A percentile compares a stretch with the other conserved stretches of the same genome.
Conservation (phyloP, 2,329 filamentous ascomycete genomes). For the Dactylellina leptospora region DNA sequence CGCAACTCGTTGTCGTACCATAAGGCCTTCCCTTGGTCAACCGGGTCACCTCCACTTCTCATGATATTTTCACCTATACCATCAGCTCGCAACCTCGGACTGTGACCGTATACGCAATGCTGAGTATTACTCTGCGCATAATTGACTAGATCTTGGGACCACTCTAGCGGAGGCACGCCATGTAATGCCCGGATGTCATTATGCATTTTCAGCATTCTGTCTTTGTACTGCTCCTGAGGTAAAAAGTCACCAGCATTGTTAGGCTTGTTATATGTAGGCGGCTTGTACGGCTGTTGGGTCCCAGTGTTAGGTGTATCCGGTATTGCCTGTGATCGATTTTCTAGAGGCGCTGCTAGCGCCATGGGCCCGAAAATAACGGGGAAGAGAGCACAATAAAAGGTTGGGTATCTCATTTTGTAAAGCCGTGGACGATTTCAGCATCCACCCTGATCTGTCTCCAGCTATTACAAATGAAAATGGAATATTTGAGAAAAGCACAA, state of each 20-base stretch:
- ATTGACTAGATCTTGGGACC: conserved; percentile 23
- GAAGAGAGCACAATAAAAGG: background rate
- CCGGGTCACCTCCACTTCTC: background rate
- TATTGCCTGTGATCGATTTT: background rate
- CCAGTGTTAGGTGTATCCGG: background rate
- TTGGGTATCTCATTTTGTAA: background rate
- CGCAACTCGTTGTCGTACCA: conserved; percentile 42
- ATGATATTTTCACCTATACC: conserved; percentile 39
- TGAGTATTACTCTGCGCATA: conserved; percentile 22
- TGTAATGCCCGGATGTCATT: conserved; percentile 16
- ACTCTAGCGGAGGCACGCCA: conserved; percentile 13
- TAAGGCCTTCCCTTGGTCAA: conserved; percentile 6
- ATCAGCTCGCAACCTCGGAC: background rate
- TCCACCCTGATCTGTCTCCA: no score
- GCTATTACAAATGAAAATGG: no score
- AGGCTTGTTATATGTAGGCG: background rate
- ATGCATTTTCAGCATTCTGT: conserved; percentile 16
- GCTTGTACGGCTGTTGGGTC: background rate
- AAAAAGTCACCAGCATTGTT: conserved; percentile 1
- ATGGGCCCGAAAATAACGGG: background rate
- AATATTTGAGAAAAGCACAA: no score
- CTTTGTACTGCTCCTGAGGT: conserved; percentile 5
- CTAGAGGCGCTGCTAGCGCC: background rate
- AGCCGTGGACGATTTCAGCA: no score
- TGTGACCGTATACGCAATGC: conserved; percentile 15